phyloP scores from a whole-genome alignment of 495 filamentous ascomycete species.

The Talaromyces trachyspermus region DNA sequence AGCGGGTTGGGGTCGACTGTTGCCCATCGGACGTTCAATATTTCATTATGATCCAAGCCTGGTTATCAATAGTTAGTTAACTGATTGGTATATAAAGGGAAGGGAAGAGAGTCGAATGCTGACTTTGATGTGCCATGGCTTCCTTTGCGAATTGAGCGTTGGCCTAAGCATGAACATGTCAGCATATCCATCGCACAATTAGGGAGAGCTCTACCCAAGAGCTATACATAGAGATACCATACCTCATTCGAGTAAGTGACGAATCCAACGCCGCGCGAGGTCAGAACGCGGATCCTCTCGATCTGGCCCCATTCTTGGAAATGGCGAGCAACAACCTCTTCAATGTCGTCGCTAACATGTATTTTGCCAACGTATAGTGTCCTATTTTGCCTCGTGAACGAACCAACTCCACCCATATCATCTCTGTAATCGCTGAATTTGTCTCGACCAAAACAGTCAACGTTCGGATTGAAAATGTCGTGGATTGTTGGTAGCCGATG shows the following conservation, averaged over 20 bases:
- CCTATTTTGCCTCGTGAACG: conserved; percentile 82
- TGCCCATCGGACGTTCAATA: conserved; percentile 95
- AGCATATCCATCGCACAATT: neutral
- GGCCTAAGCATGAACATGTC: conserved; percentile 21
- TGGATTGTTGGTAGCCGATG: conserved; percentile 77
- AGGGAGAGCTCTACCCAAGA: neutral
- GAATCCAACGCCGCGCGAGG: conserved; percentile 81
- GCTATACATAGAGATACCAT: neutral
- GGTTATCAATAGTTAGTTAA: conserved; percentile 10
- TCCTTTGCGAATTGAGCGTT: conserved; percentile 88
- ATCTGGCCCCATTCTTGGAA: conserved; percentile 92
- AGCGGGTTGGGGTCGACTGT: conserved; percentile 93
- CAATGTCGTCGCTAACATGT: conserved; percentile 94
- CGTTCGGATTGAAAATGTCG: conserved; percentile 81
- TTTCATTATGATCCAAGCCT: conserved; percentile 72
- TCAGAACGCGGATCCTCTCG: conserved; percentile 85
- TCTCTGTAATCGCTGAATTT: conserved; percentile 83
- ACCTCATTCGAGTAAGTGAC: conserved; percentile 76
- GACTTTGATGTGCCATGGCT: conserved; percentile 78
- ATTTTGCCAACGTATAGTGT: conserved; percentile 91
- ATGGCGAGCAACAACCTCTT: conserved; percentile 90
- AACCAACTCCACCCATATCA: conserved; percentile 94
- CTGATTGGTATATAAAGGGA: neutral
- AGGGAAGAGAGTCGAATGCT: neutral
- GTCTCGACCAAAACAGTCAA: conserved; percentile 90